phyloP scores from a whole-genome alignment of 345 rosid species.

The Hibiscus mutabilis region DNA sequence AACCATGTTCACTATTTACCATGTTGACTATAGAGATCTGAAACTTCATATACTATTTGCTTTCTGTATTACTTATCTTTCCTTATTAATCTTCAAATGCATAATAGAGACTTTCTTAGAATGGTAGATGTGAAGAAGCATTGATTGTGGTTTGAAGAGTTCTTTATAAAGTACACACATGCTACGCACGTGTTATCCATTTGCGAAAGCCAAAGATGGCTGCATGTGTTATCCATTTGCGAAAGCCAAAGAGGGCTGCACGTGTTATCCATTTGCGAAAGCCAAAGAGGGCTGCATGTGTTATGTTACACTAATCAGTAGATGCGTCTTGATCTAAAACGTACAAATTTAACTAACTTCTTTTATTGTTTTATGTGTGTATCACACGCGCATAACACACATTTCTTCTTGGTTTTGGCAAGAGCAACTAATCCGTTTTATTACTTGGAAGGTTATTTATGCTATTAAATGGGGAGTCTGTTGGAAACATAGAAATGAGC shows the following conservation, averaged over 20 bases:
- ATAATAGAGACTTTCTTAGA: background rate
- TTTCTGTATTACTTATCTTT: background rate
- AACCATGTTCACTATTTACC: background rate
- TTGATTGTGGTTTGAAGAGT: slow-evolving; percentile 3
- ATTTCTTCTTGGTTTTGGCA: background rate
- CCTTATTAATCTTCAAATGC: background rate
- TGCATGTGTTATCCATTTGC: background rate
- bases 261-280: background rate
- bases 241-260: background rate
- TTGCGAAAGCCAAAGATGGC: background rate
- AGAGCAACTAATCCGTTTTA: background rate
- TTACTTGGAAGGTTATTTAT: background rate
- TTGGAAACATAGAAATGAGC: background rate
- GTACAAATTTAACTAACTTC: background rate
- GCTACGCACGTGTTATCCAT: background rate
- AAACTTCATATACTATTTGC: background rate
- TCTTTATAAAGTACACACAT: background rate
- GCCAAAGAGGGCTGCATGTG: background rate
- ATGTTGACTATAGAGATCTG: background rate
- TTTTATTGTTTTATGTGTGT: background rate
- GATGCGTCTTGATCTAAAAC: background rate
- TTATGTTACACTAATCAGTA: background rate
- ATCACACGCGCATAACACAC: background rate
- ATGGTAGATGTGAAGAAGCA: background rate
- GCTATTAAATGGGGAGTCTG: background rate